A percentile compares a stretch with the other conserved stretches of the same genome.
Evolutionary conservation across 371 early-diverging fungal species (phyloP).

Genomic region (Mortierella sp.): DNA sequence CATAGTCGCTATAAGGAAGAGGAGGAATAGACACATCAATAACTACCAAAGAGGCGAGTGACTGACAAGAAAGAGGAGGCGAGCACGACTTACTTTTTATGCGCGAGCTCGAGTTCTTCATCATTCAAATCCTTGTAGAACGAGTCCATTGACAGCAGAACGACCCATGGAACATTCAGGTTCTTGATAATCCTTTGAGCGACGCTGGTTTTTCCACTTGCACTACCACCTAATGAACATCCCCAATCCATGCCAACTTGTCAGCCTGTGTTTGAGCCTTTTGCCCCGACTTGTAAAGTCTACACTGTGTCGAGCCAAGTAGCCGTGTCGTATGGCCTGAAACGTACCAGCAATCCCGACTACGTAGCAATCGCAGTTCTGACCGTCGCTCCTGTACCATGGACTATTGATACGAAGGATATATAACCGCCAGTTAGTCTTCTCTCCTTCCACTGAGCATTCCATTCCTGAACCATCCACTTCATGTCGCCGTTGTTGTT

Average conservation of each 20-base stretch:
- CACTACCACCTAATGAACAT: slow-evolving; percentile 74
- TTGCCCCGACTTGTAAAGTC: too few species aligned
- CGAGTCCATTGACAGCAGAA: slow-evolving; percentile 93
- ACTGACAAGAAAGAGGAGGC: slow-evolving; percentile 1
- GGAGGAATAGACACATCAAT: neutral
- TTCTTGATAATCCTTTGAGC: slow-evolving; percentile 80
- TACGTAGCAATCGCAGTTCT: slow-evolving; percentile 73
- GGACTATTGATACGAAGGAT: slow-evolving; percentile 12
- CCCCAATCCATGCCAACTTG: neutral
- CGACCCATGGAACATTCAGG: slow-evolving; percentile 87
- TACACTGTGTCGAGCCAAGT: too few species aligned
- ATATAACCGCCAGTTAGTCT: neutral
- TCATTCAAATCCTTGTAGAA: slow-evolving; percentile 88
- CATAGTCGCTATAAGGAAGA: slow-evolving; percentile 29
- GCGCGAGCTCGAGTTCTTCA: slow-evolving; percentile 76
- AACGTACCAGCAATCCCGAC: slow-evolving; percentile 78
- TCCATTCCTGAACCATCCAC: neutral
- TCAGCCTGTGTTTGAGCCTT: too few species aligned
- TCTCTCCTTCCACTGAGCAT: slow-evolving; percentile 3
- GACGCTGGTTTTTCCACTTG: slow-evolving; percentile 87
- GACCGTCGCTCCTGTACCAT: slow-evolving; percentile 65
- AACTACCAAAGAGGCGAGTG: neutral
- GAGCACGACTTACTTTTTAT: slow-evolving; percentile 64
- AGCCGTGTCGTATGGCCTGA: neutral
- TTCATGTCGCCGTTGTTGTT: too few species aligned